Base-by-base conservation (phyloP, 768 basidiomycete species). In the Termitomyces bulborhizus region DNA sequence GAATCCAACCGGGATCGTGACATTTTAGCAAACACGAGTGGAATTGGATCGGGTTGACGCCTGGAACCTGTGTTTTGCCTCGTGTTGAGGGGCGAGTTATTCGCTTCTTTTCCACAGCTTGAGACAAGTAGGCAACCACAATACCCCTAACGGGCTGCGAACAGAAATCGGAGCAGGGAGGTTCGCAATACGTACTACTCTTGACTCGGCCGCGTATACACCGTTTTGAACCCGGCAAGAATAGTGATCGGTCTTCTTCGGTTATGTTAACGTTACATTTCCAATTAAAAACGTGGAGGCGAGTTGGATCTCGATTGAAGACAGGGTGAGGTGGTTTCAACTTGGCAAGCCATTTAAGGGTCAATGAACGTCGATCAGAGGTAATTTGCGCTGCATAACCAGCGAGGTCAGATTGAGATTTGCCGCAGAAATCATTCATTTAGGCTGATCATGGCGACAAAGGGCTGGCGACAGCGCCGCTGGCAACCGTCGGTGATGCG, bases 51-150 rank as follows among this genome's bases (percentile, higher is more conserved):
- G 66, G 63, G 64, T 69, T 72, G 71, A 67, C 66, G 68, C 61
- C 63, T 72, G 69, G 65, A 71, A 71, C 68, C 55, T 59, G 58
- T 57, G 56, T 44, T 55, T 44, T 46, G 69, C 72, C 73, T 73
- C 73, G 69, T 75, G 74, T 66, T 55, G 57, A 60, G 62, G 51
- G 58, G 58, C 50, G 62, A 61, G 56, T 58, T 53, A 61, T 62
- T 59, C 63, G 60, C 60, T 60, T 57, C 52, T 50, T 48, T 62
- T 57, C 44, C 42, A 52, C 41, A 53, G 40, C 32, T 45, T 55
- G 40, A 47, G 50, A 46, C 36, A 45, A 47, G 51, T 18, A 53
- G 52, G 58, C 50, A 57, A 57, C 57, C 21, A 18, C 39, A 31
- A 49, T 54, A 21, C 58, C 51, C 47, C 58, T 52, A 56, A 54